Base-by-base conservation (phyloP, 306 rosid genomes). In the Cucurbita moschata region DNA sequence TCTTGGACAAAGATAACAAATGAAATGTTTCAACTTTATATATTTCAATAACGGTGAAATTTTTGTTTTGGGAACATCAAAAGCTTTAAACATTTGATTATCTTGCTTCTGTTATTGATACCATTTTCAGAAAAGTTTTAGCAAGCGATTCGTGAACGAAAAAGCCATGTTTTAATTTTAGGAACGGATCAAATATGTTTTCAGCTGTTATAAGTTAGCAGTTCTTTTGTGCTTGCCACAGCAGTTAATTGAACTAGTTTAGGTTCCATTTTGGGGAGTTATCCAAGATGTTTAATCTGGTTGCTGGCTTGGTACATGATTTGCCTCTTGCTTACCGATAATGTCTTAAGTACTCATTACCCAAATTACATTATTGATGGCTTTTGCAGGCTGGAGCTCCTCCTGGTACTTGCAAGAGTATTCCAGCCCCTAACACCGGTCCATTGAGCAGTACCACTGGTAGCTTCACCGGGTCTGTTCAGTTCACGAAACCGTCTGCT, bases 381-480 rank as follows among this genome's bases (percentile, higher is more conserved):
- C 47, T 78, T 90, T 78, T 72, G 75, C 90, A 90, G 97, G 92
- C 76, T 42, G 97, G 96, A 77, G 90, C 81, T 53, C 87, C 98
- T 81, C 85, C 81, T 78, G 97, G 97, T 61, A 85, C 92, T 43
- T 90, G 98, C 89, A 89, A 94, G 86, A 94, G 83, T 82, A 71
- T 89, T 76, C 58, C 90, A 60, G 78, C 71, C 67, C 90, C 96
- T 10, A 77, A 73, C 68, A 74, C 79, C 66, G 87, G 79, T 75
- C 90, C 95, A 73, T 8, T 72, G 75, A 81, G 84, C 80, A 87
- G 81, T 77, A 86, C 79, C 21, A 77, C 83, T 10, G 97, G 96
- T 79, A 85, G 92, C 85, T 89, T 90, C 82, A 87, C 88, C 19
- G 98, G 96, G 53, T 86, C 89, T 53, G 89, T 93, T 83, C 98